Evolutionary conservation across 306 rosid species (phyloP), one percentile per base, ranked within the genome.

Genomic region (Oxytropis ochrocephala): DNA sequence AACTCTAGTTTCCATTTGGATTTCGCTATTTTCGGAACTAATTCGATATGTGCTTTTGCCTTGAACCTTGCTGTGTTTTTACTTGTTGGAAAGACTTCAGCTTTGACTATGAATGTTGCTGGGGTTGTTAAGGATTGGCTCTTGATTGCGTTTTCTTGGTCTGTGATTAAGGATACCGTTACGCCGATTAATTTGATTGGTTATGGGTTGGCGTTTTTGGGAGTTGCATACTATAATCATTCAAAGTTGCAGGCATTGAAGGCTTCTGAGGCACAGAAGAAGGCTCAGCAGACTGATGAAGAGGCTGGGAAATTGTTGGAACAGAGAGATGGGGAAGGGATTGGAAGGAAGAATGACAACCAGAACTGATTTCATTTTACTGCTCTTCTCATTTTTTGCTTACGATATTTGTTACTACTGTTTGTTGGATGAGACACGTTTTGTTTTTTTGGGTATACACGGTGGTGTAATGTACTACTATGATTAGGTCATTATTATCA

Each of bases 41-140:
- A 94, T 79, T 84, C 99, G 0, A 2, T 87, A 0, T 94, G 97
- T 24, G 99, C 99, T 0, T 94, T 91, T 32, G 99, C 97, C 6
- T 12, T 94, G 85, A 94, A 94, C 44, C 85, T 94, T 0, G 97
- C 92, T 0, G 97, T 94, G 77, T 94, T 94, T 70, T 75, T 94
- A 79, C 76, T 94, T 2, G 99, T 94, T 2, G 99, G 99, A 0
- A 94, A 94, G 91, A 94, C 99, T 0, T 94, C 99, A 5, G 99
- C 99, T 4, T 70, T 94, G 85, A 94, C 99, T 0, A 91, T 94
- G 99, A 94, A 94, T 65, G 99, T 94, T 11, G 99, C 99, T 33
- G 99, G 99, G 9, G 99, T 91, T 36, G 97, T 91, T 27, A 94
- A 94, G 75, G 99, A 94, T 66, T 94, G 97, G 98, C 83, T 94